Conservation (phyloP, 441 rosid genomes). For the Gossypium davidsonii region DNA sequence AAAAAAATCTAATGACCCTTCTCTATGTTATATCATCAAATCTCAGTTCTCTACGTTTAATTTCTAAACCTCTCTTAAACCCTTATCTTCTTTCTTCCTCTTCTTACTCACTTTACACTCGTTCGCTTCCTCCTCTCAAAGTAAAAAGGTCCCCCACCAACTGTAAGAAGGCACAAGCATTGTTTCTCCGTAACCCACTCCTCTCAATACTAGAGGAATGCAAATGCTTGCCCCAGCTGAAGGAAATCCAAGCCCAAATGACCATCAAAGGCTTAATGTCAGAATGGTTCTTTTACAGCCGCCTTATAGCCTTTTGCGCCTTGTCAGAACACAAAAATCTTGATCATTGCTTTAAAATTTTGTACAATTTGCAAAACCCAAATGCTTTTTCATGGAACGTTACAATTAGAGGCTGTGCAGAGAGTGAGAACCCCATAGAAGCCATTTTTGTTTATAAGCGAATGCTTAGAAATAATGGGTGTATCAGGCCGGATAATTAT, state of each 20-base stretch:
- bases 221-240: conserved; percentile 50
- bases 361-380: conserved; percentile 32
- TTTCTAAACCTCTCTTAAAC: conserved; percentile 21
- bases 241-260: conserved; percentile 74
- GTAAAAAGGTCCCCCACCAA: conserved; percentile 26
- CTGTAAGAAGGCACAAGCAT: conserved; percentile 41
- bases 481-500: conserved; percentile 52
- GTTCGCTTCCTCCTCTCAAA: conserved; percentile 38
- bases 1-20: conserved; percentile 18
- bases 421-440: conserved; percentile 35
- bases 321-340: conserved; percentile 53
- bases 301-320: conserved; percentile 59
- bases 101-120: conserved; percentile 19
- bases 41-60: conserved; percentile 19
- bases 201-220: conserved; percentile 51
- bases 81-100: conserved; percentile 11
- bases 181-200: conserved; percentile 46
- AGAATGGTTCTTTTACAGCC: conserved; percentile 56
- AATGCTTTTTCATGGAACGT: conserved; percentile 70
- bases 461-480: conserved; percentile 48
- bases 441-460: conserved; percentile 41
- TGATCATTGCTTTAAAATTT: conserved; percentile 45
- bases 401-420: conserved; percentile 54
- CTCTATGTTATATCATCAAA: conserved; percentile 18
- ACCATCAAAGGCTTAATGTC: conserved; percentile 38